These are phyloP conservation scores for Monosporozyma servazzii DNA, from an alignment of 805 yeast genomes.

Conservation along the genomic window DNA sequence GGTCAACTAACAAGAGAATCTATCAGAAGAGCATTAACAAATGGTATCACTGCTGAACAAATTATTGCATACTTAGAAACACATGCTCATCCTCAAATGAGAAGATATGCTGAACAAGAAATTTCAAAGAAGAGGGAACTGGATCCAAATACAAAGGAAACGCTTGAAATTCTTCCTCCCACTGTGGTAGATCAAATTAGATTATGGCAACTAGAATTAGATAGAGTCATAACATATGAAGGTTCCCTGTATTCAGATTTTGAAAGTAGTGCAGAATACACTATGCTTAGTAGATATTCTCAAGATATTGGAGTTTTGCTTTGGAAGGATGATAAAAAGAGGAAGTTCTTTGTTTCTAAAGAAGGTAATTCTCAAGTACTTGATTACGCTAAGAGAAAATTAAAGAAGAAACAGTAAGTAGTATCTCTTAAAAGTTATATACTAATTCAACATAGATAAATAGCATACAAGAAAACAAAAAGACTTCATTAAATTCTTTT, in stretches of 20 bases:
- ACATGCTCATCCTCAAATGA: slow-evolving; percentile 92
- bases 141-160: slow-evolving; percentile 38
- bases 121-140: slow-evolving; percentile 59
- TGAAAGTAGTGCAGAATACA: slow-evolving; percentile 66
- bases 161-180: slow-evolving; percentile 70
- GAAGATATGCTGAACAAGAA: slow-evolving; percentile 59
- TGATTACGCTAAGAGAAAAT: slow-evolving; percentile 68
- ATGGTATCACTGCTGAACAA: slow-evolving; percentile 93
- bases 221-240: slow-evolving; percentile 75
- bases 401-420: slow-evolving; percentile 9
- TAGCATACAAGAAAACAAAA: neutral
- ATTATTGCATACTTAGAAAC: slow-evolving; percentile 79
- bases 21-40: slow-evolving; percentile 67
- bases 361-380: slow-evolving; percentile 86
- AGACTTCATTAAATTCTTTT: no score
- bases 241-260: slow-evolving; percentile 89
- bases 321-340: slow-evolving; percentile 71
- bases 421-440: neutral
- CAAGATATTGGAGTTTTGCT: slow-evolving; percentile 81
- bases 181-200: slow-evolving; percentile 95
- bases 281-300: slow-evolving; percentile 64
- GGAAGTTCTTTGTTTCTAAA: slow-evolving; percentile 74
- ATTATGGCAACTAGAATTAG: slow-evolving; percentile 93
- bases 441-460: neutral
- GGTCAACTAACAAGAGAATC: slow-evolving; percentile 93